Conservation (phyloP, 495 filamentous ascomycete species). For the Penicillium lividum region DNA sequence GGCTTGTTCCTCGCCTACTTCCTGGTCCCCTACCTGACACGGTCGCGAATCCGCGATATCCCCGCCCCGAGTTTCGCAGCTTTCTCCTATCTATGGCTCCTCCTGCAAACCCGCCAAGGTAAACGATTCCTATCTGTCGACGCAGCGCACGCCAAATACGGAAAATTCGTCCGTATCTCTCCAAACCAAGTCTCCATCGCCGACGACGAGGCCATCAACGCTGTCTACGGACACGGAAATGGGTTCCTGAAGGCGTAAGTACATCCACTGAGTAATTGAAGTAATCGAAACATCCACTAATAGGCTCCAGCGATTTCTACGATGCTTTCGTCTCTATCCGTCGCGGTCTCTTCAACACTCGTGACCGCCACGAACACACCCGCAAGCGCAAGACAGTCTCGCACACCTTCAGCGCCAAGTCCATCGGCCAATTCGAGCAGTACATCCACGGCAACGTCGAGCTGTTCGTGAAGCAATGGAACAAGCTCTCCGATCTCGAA, state of each 20-base stretch:
- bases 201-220: constrained; percentile 56
- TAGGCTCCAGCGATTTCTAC: constrained; percentile 68
- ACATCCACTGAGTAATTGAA: not conserved
- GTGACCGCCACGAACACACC: constrained; percentile 78
- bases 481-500: constrained; percentile 49
- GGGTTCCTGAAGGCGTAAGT: constrained; percentile 72
- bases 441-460: constrained; percentile 84
- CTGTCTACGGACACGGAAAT: constrained; percentile 66
- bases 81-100: constrained; percentile 78
- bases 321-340: constrained; percentile 89
- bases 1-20: constrained; percentile 61
- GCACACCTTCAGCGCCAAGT: constrained; percentile 84
- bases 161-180: constrained; percentile 60
- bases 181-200: constrained; percentile 62
- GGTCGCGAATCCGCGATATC: constrained; percentile 61
- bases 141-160: constrained; percentile 69
- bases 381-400: constrained; percentile 89
- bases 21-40: constrained; percentile 68
- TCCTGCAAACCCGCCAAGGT: constrained; percentile 67
- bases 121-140: constrained; percentile 69
- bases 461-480: constrained; percentile 73
- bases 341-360: constrained; percentile 87
- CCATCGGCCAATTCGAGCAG: constrained; percentile 81
- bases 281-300: not conserved
- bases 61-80: constrained; percentile 66